A percentile compares a stretch with the other conserved stretches of the same genome.
Conservation (phyloP, 1,139 yeast genomes). For the Pichia sp. region DNA sequence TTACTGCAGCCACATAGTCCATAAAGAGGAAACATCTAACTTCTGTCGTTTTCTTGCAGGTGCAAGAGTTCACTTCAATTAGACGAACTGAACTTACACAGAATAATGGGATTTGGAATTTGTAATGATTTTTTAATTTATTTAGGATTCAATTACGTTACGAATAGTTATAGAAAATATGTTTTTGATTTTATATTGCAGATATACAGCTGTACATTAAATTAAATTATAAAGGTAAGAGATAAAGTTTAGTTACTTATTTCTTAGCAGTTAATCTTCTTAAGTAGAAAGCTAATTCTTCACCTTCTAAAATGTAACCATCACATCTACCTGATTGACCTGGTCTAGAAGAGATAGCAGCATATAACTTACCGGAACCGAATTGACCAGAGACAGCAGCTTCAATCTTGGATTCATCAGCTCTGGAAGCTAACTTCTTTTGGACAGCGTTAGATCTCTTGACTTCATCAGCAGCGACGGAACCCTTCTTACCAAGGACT, state of each 20-base stretch:
- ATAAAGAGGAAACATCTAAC: too few relatives aligned
- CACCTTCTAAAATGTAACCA: conserved; percentile 99
- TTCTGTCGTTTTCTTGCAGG: neutral
- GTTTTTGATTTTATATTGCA: conserved; percentile 3
- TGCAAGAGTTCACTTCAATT: neutral
- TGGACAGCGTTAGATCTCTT: conserved; percentile 79
- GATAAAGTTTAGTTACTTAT: conserved; percentile 51
- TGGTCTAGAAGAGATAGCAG: conserved; percentile 99
- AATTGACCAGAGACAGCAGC: conserved; percentile 92
- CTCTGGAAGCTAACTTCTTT: conserved; percentile 92
- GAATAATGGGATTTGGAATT: neutral
- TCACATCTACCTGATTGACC: conserved; percentile 99
- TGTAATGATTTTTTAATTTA: too few relatives aligned
- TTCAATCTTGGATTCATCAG: conserved; percentile 82
- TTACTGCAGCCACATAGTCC: too few relatives aligned
- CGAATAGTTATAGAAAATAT: neutral
- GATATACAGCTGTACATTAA: conserved; percentile 8
- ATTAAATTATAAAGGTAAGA: neutral
- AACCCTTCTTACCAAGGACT: conserved; percentile 82
- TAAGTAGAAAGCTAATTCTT: conserved; percentile 99
- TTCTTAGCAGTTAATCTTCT: conserved; percentile 99
- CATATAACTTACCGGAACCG: conserved; percentile 98
- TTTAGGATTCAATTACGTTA: too few relatives aligned
- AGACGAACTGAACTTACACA: neutral
- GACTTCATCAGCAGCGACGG: conserved; percentile 39